Conservation (phyloP, 2,329 filamentous ascomycete genomes). For the Trichoderma atroviride region DNA sequence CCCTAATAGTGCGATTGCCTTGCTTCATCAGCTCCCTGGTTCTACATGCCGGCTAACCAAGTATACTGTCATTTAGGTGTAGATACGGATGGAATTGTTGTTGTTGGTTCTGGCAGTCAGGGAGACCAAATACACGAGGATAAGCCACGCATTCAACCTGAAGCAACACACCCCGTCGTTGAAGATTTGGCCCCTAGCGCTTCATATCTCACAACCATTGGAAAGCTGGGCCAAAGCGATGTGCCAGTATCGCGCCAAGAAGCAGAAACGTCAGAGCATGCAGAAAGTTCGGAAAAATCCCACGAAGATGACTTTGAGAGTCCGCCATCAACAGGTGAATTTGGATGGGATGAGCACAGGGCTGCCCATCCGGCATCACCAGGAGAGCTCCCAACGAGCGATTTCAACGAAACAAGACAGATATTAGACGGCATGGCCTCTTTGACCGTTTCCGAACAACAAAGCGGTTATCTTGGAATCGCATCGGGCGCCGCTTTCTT, state of each 20-base stretch:
- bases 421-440: constrained; percentile 46
- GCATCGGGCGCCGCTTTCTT: constrained; percentile 50
- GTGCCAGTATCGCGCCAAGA: not conserved
- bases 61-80: not conserved
- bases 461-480: constrained; percentile 50
- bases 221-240: not conserved
- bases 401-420: constrained; percentile 34
- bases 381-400: constrained; percentile 13
- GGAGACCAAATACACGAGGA: not conserved
- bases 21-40: not conserved
- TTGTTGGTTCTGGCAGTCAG: too few species aligned
- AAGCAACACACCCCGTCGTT: too few species aligned
- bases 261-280: not conserved
- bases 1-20: not conserved
- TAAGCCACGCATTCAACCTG: not conserved
- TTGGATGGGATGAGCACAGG: constrained; percentile 44
- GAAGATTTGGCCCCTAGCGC: not conserved
- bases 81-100: not conserved
- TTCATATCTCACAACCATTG: not conserved
- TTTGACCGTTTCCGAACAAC: constrained; percentile 40
- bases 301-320: constrained; percentile 33
- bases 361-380: constrained; percentile 32
- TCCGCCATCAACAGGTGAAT: constrained; percentile 40
- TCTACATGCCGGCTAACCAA: not conserved
- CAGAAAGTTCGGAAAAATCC: not conserved